Evolutionary conservation across 2,329 filamentous ascomycete genomes (phyloP).

Genomic region (Hortaea werneckii): DNA sequence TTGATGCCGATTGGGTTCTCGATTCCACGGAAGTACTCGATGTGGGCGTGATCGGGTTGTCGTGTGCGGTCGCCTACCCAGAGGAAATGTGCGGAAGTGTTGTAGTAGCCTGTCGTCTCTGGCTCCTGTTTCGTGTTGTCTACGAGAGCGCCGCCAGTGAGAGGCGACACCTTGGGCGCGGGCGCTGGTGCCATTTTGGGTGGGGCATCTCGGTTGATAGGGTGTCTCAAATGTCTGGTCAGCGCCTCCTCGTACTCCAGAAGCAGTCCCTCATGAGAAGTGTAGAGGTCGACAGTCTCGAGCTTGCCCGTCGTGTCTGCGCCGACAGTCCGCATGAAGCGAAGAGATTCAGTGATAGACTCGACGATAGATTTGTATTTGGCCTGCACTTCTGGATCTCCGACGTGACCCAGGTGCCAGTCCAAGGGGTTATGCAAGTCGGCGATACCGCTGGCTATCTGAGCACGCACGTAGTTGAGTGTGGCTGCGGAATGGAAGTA

Average conservation of each 20-base stretch:
- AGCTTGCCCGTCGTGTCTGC: conserved; percentile 76
- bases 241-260: conserved; percentile 89
- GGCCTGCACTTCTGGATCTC: conserved; percentile 68
- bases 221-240: conserved; percentile 64
- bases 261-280: conserved; percentile 86
- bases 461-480: conserved; percentile 80
- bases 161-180: conserved; percentile 11
- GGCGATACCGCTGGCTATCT: conserved; percentile 77
- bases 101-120: conserved; percentile 61
- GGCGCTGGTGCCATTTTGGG: conserved; percentile 3
- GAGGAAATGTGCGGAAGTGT: conserved; percentile 91
- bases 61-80: conserved; percentile 97
- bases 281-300: conserved; percentile 88
- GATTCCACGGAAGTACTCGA: conserved; percentile 95
- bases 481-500: conserved; percentile 96
- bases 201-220: conserved; percentile 35
- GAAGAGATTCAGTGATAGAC: conserved; percentile 80
- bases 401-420: conserved; percentile 89
- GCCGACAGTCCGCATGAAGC: conserved; percentile 90
- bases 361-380: conserved; percentile 79
- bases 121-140: conserved; percentile 6
- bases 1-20: conserved; percentile 96
- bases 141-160: conserved; percentile 12
- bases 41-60: conserved; percentile 84
- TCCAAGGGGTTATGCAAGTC: conserved; percentile 89